Evolutionary conservation across 305 asterid genomes (phyloP), one percentile per base, ranked within the genome.

Genomic region (Fraxinus floribunda): DNA sequence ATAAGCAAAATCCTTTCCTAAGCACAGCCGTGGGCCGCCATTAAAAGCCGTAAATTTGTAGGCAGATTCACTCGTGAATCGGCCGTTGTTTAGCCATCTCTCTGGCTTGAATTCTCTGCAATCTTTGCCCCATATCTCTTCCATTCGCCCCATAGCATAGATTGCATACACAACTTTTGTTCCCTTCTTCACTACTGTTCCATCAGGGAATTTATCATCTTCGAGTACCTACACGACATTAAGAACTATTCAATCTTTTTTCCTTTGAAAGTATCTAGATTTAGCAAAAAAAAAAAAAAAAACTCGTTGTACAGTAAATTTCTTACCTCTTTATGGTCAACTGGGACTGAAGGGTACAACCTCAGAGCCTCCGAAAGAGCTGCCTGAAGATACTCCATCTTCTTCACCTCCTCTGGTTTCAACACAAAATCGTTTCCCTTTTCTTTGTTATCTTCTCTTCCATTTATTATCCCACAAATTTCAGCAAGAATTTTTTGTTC

Each of bases 371-470:
- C 99, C 2, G 99, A 95, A 1, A 95, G 77, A 16, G 98, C 97
- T 32, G 99, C 99, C 78, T 94, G 99, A 71, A 95, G 88, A 84
- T 95, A 94, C 13, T 95, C 97, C 99, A 95, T 95, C 89, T 87
- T 92, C 94, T 95, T 94, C 83, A 95, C 91, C 83, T 95, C 99
- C 84, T 94, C 97, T 79, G 97, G 87, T 86, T 80, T 84, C 79
- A 95, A 90, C 75, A 94, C 89, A 26, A 89, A 41, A 4, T 82
- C 88, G 29, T 60, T 75, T 0, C 73, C 81, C 44, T 64, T 71
- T 4, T 22, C 62, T 7, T 0, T 71, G 1, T 66, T 78, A 34
- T 76, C 86, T 38, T 85, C 80, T 82, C 98, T 88, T 34, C 88
- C 90, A 66, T 85, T 83, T 76, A 93, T 75, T 22, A 95, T 85